Evolutionary conservation across 2,329 filamentous ascomycete genomes (phyloP).

Genomic region (Trichoderma harzianum): DNA sequence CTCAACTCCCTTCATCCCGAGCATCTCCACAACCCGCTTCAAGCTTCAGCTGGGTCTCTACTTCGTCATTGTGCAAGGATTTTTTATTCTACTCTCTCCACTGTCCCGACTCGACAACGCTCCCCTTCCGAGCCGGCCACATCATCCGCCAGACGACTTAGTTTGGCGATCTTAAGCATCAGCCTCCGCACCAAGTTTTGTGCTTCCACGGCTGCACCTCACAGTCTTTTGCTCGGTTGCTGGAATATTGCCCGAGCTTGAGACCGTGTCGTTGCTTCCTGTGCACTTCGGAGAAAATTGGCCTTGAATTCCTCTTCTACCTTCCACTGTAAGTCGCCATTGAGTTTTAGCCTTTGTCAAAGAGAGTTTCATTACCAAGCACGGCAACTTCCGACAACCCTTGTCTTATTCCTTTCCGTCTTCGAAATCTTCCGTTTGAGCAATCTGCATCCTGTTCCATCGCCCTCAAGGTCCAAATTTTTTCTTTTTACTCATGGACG

Average conservation of each 20-base stretch:
- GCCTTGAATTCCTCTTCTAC: background rate
- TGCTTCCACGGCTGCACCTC: slow-evolving; percentile 19
- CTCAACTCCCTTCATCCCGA: background rate
- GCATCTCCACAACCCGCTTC: background rate
- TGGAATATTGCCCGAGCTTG: slow-evolving; percentile 39
- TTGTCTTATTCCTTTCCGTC: background rate
- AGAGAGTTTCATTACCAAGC: background rate
- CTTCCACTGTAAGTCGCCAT: slow-evolving; percentile 16
- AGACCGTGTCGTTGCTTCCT: slow-evolving; percentile 20
- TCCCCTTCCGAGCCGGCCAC: background rate
- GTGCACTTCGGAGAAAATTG: slow-evolving; percentile 3
- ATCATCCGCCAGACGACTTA: background rate
- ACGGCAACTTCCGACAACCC: background rate
- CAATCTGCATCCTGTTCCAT: background rate
- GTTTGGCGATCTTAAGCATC: background rate
- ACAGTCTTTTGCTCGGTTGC: slow-evolving; percentile 32
- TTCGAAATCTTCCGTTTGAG: background rate
- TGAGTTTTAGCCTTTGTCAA: background rate
- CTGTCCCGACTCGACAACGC: slow-evolving; percentile 10
- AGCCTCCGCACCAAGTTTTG: background rate
- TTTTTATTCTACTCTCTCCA: background rate
- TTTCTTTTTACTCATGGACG: background rate
- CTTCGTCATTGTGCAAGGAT: slow-evolving; percentile 1
- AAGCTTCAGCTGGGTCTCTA: background rate
- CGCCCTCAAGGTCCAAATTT: background rate